Base-by-base conservation (phyloP, 2,329 filamentous ascomycete species). In the Colletotrichum sp. region DNA sequence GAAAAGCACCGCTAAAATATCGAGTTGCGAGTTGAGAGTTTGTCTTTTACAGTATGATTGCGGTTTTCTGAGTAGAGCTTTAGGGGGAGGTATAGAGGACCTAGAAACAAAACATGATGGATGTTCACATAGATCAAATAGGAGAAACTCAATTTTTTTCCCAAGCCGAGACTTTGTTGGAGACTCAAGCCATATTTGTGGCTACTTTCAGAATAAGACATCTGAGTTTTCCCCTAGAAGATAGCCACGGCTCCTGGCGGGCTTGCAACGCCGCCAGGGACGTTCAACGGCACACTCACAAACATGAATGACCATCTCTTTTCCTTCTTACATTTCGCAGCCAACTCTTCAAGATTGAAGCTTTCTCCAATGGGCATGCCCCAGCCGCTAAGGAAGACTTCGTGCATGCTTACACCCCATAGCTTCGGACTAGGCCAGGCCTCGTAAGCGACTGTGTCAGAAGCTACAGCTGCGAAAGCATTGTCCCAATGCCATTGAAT, bases 281-380 rank as follows among this genome's bases (percentile, higher is more conserved):
- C 86, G 68, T 90, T 89, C 44, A 90, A 80, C 2, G 88, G 88
- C 64, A 86, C 82, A 24, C 86, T 88, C 2, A 85, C 84, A 24
- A 91, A 80, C 75, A 91, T 90, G 75, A 91, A 91, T 0, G 82
- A 83, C 85, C 87, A 90, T 16, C 87, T 81, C 15, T 84, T 85
- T 8, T 86, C 84, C 75, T 88, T 85, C 75, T 90, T 90, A 82
- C 92, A 92, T 3, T 84, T 89, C 85, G 89, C 81, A 15, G 81
- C 81, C 62, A 85, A 75, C 26, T 72, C 80, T 69, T 84, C 83
- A 28, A 84, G 71, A 48, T 85, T 82, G 34, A 84, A 84, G 1
- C 84, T 72, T 60, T 88, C 85, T 68, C 83, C 81, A 75, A 83
- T 81, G 0, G 85, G 87, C 80, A 89, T 81, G 1, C 88, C 88